phyloP scores from a whole-genome alignment of 768 basidiomycete genomes.

The Pleurotus salmoneostramineus region DNA sequence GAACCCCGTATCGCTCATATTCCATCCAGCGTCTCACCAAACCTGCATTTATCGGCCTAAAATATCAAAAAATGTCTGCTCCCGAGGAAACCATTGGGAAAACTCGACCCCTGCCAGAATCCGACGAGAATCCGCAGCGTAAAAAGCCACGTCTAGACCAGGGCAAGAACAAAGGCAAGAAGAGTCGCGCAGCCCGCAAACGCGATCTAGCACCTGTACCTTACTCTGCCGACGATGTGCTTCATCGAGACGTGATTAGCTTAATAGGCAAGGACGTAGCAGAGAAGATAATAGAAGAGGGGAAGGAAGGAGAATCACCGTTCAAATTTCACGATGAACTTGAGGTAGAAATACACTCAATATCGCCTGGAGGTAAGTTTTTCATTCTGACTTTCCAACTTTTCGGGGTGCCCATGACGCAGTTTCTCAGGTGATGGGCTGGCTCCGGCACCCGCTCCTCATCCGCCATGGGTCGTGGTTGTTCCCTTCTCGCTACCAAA shows the following conservation, averaged over 20 bases:
- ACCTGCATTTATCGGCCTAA: neutral
- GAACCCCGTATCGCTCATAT: neutral
- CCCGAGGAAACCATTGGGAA: slow-evolving; percentile 16
- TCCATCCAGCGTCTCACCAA: neutral
- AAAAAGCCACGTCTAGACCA: slow-evolving; percentile 24
- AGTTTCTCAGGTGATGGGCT: slow-evolving; percentile 58
- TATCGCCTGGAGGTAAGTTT: slow-evolving; percentile 59
- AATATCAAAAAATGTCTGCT: neutral
- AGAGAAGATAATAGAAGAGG: slow-evolving; percentile 41
- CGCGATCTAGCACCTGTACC: slow-evolving; percentile 41
- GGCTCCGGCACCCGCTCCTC: slow-evolving; percentile 41
- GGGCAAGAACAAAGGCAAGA: neutral
- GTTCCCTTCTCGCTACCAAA: slow-evolving; percentile 84
- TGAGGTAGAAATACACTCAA: slow-evolving; percentile 57
- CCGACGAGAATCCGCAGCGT: slow-evolving; percentile 18
- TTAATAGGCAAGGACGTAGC: slow-evolving; percentile 63
- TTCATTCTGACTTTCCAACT: neutral
- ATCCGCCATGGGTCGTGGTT: slow-evolving; percentile 74
- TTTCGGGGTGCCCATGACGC: neutral
- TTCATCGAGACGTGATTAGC: slow-evolving; percentile 64
- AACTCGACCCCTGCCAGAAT: slow-evolving; percentile 10
- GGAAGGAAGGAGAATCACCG: slow-evolving; percentile 54
- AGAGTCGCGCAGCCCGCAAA: neutral
- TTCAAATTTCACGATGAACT: slow-evolving; percentile 59
- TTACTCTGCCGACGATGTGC: slow-evolving; percentile 71